Evolutionary conservation across 176 grass and related monocot genomes (phyloP).

Genomic region (Aegilops bicornis): DNA sequence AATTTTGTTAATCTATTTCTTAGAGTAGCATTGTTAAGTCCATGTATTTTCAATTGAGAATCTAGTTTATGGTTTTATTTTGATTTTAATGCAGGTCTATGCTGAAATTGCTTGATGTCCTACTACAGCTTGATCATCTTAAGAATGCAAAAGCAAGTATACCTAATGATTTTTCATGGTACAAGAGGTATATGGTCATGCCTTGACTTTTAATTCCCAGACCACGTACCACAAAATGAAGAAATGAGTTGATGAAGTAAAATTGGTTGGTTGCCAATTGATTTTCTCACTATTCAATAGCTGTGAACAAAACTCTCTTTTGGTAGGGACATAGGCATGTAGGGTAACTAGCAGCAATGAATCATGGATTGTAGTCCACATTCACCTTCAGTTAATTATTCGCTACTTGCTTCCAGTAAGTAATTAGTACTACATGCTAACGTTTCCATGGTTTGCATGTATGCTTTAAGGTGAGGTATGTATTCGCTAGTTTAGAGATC

Average conservation of each 20-base stretch:
- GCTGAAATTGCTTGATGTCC: conserved; percentile 93
- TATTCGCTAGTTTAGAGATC: background rate
- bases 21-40: background rate
- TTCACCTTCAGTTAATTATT: background rate
- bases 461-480: background rate
- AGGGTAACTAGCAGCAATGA: background rate
- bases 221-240: conserved; percentile 17
- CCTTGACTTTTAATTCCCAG: conserved; percentile 22
- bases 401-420: conserved; percentile 3
- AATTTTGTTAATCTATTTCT: background rate
- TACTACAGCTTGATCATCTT: conserved; percentile 98
- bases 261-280: conserved; percentile 8
- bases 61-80: conserved; percentile 25
- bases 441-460: no score
- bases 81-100: conserved; percentile 75
- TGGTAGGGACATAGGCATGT: background rate
- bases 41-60: background rate
- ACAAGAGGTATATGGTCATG: conserved; percentile 74
- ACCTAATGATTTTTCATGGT: conserved; percentile 99
- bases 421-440: background rate
- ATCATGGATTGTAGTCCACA: background rate
- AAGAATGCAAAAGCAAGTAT: conserved; percentile 99
- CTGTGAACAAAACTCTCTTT: background rate
- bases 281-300: background rate
- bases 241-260: background rate